Conservation (phyloP, 73 alveolate species). For the Paramecium caudatum region DNA sequence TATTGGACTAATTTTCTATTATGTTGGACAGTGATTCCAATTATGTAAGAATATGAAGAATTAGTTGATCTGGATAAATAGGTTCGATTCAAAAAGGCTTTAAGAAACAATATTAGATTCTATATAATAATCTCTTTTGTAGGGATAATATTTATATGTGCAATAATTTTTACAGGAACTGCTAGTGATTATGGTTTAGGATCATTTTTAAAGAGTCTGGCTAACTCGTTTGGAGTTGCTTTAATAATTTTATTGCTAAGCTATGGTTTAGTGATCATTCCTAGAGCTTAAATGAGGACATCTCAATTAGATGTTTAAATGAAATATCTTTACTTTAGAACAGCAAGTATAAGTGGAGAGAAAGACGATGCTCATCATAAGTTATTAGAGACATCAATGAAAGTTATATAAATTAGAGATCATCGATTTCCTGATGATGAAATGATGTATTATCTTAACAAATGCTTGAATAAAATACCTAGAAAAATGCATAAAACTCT, state of each 20-base stretch:
- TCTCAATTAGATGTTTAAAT: slow-evolving; percentile 44
- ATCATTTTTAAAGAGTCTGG: slow-evolving; percentile 72
- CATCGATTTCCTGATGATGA: background rate
- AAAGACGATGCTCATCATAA: slow-evolving; percentile 64
- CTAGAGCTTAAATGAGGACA: slow-evolving; percentile 73
- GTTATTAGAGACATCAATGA: slow-evolving; percentile 10
- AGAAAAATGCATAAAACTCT: slow-evolving; percentile 10
- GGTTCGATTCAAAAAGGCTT: slow-evolving; percentile 32
- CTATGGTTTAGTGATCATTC: slow-evolving; percentile 68
- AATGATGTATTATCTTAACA: background rate
- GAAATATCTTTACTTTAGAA: slow-evolving; percentile 74
- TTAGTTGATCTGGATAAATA: slow-evolving; percentile 58
- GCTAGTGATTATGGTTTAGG: slow-evolving; percentile 64
- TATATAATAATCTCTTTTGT: slow-evolving; percentile 62
- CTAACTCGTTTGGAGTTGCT: slow-evolving; percentile 74
- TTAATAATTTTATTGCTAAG: slow-evolving; percentile 64
- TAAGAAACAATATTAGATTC: slow-evolving; percentile 66
- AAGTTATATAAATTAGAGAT: slow-evolving; percentile 8
- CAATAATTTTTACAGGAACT: slow-evolving; percentile 53
- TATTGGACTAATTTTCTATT: slow-evolving; percentile 68
- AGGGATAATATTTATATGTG: slow-evolving; percentile 41
- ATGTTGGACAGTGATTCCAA: slow-evolving; percentile 76
- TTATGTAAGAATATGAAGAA: slow-evolving; percentile 75
- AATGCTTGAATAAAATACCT: slow-evolving; percentile 39
- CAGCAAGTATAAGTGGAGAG: slow-evolving; percentile 63